A percentile compares a stretch with the other conserved stretches of the same genome.
Conservation (phyloP, 768 basidiomycete genomes). For the Pleurotus tuber-regium region DNA sequence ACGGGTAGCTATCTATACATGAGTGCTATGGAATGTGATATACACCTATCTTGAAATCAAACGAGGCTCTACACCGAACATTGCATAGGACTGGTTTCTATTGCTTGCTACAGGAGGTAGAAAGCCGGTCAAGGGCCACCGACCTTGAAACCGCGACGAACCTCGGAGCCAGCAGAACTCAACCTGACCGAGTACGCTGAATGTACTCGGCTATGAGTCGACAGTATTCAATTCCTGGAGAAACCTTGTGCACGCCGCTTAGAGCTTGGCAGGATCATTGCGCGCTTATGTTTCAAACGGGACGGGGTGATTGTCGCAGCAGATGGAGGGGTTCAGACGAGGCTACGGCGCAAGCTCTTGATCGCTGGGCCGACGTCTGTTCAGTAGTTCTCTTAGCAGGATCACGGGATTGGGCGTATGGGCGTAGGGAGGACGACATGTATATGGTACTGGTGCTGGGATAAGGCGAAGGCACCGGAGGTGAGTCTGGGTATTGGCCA, state of each 20-base stretch:
- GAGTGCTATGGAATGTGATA: no score
- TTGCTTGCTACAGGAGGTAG: slow-evolving; percentile 45
- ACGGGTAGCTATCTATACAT: no score
- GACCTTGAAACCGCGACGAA: slow-evolving; percentile 79
- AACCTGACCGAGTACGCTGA: slow-evolving; percentile 49
- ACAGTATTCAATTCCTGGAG: slow-evolving; percentile 18
- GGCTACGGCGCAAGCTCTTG: slow-evolving; percentile 16
- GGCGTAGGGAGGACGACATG: slow-evolving; percentile 42
- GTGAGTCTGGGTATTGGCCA: no score
- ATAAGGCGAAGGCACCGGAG: no score
- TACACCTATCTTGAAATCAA: no score
- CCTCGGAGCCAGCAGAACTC: slow-evolving; percentile 72
- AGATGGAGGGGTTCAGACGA: slow-evolving; percentile 10
- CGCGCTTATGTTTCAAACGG: slow-evolving; percentile 45
- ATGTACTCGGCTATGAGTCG: slow-evolving; percentile 25
- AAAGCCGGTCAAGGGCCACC: slow-evolving; percentile 58
- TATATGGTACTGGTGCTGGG: no score
- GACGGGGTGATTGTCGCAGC: slow-evolving; percentile 18
- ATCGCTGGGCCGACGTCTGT: background rate
- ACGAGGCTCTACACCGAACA: no score
- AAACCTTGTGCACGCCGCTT: slow-evolving; percentile 26
- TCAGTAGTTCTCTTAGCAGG: slow-evolving; percentile 12
- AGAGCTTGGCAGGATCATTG: slow-evolving; percentile 51
- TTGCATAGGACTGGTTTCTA: no score
- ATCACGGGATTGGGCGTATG: slow-evolving; percentile 30